Base-by-base conservation (phyloP, 495 filamentous ascomycete genomes). In the Staphylotrichum longicolle region DNA sequence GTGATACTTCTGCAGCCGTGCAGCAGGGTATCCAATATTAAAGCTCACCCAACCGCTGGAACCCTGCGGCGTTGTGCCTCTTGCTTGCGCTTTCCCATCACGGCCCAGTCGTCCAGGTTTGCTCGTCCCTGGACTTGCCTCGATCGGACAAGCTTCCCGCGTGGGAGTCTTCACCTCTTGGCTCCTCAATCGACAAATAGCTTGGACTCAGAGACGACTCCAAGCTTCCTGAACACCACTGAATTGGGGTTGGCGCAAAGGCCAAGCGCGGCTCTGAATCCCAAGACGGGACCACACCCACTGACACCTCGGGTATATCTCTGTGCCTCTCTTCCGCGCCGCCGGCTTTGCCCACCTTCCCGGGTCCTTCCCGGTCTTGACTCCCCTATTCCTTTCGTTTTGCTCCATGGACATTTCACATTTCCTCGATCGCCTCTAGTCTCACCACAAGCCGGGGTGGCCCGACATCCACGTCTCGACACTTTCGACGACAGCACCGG, bases 21-120 rank as follows among this genome's bases (percentile, higher is more conserved):
- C 58, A 57, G 54, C 47, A 20, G 49, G 58, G 11, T 48, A 70
- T 69, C 77, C 78, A 79, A 80, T 80, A 80, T 79, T 75, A 70
- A 77, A 73, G 70, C 61, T 70, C 71, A 68, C 65, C 63, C 76
- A 75, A 64, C 77, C 75, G 78, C 78, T 77, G 76, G 27, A 65
- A 52, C 62, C 57, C 55, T 58, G 60, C 59, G 47, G 20, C 20
- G 20, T 27, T 44, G 58, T 66, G 65, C 53, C 61, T 48, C 46
- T 55, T 65, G 30, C 42, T 30, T 60, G 64, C 70, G 67, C 70
- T 68, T 64, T 48, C 44, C 57, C 47, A 61, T 54, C 63, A 42
- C 42, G 50, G 52, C 51, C 63, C 45, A 54, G 9, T n/a, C 9
- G 34, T 42, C 57, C 27, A 41, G 2, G 6, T 6, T 2, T 27